Evolutionary conservation across 257 asterid species (phyloP), one percentile per base, ranked within the genome.

Genomic region (Solanum sparsipilum): DNA sequence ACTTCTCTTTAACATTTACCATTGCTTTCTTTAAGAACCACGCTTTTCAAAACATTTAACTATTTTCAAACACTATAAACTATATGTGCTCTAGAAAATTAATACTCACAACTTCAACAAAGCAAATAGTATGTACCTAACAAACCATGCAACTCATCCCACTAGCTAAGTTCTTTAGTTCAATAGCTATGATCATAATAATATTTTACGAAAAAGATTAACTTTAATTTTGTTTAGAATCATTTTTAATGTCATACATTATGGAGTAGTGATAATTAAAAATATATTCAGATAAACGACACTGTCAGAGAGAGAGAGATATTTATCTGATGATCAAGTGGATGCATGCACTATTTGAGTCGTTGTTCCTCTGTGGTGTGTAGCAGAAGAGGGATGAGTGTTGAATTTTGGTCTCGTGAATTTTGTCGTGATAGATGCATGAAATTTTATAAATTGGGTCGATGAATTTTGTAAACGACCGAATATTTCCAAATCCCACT

Each of bases 401-500:
- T 79, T 79, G 67, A 44, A 79, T 41, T 25, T 41, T 25, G 63
- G 63, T 78, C 63, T 78, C 84, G 63, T 78, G 84, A 78, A 78
- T 79, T 79, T 79, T 79, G 85, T 79, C 67, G 27, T 46, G 67
- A 27, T 79, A 44, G 39, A 79, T 44, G 39, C 85, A 81, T 46
- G 41, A 27, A 41, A 78, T 78, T 78, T 78, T 78, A 13, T 78
- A 36, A 74, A 34, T 18, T 75, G 52, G 81, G 67, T 25, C 20
- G 23, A 25, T 81, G 68, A 39, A 81, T 81, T 36, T 81, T 27
- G 39, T 46, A 46, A 18, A 78, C 63, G 67, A 81, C 67, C 85
- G 67, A 81, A 81, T 81, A 81, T 81, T 81, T 44, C 85, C 68
- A 81, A 81, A 81, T 81, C 85, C 85, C 85, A 81, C 39, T 46